Conservation (phyloP, 371 early-diverging fungal genomes). For the Gilbertella persicaria region DNA sequence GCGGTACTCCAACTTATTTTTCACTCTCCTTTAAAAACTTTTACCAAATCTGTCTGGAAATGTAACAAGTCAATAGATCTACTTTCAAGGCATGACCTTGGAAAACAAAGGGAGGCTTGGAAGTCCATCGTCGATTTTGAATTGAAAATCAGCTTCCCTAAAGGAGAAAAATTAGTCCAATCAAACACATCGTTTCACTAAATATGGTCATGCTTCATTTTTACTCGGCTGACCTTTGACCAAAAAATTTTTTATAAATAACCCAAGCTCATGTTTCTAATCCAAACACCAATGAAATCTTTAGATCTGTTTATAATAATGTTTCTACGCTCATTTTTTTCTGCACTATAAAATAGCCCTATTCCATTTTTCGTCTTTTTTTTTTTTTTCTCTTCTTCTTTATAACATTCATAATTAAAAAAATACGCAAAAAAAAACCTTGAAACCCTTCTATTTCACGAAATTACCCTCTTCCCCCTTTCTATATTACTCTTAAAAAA, state of each 20-base stretch:
- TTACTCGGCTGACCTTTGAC: no score
- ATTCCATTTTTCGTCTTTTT: not conserved
- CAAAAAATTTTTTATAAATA: no score
- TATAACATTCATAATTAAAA: constrained; percentile 1
- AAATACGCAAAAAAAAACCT: constrained; percentile 5
- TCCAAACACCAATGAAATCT: constrained; percentile 4
- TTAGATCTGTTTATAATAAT: not conserved
- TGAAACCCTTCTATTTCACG: not conserved
- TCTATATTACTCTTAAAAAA: constrained; percentile 2
- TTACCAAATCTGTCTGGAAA: not conserved
- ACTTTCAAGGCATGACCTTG: not conserved
- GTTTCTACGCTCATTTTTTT: not conserved
- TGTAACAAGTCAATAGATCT: not conserved
- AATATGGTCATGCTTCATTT: no score
- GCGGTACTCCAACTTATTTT: not conserved
- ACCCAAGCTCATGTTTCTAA: constrained; percentile 10
- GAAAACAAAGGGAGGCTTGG: not conserved
- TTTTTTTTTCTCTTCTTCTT: constrained; percentile 4
- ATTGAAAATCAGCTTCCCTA: not conserved
- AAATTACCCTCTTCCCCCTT: constrained; percentile 1
- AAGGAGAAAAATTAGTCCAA: not conserved
- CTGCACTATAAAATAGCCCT: not conserved
- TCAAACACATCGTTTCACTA: no score
- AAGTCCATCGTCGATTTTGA: not conserved
- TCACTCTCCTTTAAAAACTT: not conserved